These are phyloP conservation scores for Corylus avellana DNA, from an alignment of 306 rosid species.

Conservation along the genomic window DNA sequence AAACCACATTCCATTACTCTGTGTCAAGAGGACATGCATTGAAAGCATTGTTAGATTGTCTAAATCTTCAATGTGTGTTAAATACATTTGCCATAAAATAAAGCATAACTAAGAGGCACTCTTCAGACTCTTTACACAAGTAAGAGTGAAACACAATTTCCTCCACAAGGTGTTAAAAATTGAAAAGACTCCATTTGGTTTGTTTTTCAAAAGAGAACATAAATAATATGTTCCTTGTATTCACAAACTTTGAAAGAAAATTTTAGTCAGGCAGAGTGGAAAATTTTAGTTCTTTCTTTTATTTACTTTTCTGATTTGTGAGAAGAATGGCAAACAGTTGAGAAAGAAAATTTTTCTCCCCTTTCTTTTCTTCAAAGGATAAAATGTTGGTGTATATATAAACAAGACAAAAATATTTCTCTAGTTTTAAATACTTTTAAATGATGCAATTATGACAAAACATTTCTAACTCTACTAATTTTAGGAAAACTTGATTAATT, in stretches of 20 bases:
- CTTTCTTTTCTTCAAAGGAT: not conserved
- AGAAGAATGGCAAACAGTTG: not conserved
- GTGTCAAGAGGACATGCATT: constrained; percentile 29
- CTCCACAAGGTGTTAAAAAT: too few relatives aligned
- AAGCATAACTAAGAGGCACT: too few relatives aligned
- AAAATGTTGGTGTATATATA: not conserved
- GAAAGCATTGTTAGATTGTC: constrained; percentile 20
- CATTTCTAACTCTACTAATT: too few relatives aligned
- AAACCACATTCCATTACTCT: constrained; percentile 80
- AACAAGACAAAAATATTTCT: too few relatives aligned
- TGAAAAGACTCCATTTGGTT: too few relatives aligned
- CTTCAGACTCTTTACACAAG: too few relatives aligned
- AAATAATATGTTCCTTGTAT: not conserved
- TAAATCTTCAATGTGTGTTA: constrained; percentile 20
- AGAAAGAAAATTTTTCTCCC: not conserved
- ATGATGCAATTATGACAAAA: too few relatives aligned
- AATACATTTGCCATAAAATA: not conserved
- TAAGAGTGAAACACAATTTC: too few relatives aligned
- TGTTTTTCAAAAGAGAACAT: not conserved
- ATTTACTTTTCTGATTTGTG: not conserved
- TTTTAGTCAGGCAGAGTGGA: too few relatives aligned
- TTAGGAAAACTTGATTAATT: too few relatives aligned
- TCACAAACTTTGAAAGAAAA: not conserved
- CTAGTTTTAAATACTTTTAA: too few relatives aligned
- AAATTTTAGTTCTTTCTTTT: not conserved